Base-by-base conservation (phyloP, 1,284 basidiomycete species). In the Calocybe gambosa region DNA sequence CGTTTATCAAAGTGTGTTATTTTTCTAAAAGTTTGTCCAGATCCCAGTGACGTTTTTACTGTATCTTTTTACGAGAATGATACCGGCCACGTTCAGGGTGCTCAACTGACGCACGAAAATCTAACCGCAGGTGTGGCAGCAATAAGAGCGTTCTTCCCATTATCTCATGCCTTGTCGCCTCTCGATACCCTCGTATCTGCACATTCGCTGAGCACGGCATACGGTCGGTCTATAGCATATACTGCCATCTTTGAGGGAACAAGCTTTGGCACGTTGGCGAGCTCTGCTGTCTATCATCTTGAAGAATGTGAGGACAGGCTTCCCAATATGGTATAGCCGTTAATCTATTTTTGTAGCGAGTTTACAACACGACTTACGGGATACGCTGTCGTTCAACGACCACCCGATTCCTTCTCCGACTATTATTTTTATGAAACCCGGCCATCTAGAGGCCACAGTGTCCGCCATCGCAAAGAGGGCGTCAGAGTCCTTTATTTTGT, bases 91-190 rank as follows among this genome's bases (percentile, higher is more conserved):
- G 56, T 83, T 6, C 75, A 75, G 50, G 82, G 75, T 23, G 75
- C 75, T 5, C 80, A 34, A 47, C 65, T 90, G 35, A 86, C 85
- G 0, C 87, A 90, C 57, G 77, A 85, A 56, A 89, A 88, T 52
- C 60, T 89, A 46, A 89, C 85, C 1, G 84, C 88, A 9, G 88
- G 84, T 37, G 81, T 89, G n/a, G 76, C 84, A 1, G 83, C 84
- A 2, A 70, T 75, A 16, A 79, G 82, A 38, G 72, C 76, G 4
- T 62, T 89, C 20, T 73, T 90, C 42, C 85, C 88, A 1, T 62
- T 77, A 12, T 75, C 80, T 13, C 75, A 74, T 44, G 70, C 74
- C 0, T 57, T 89, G 10, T 80, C 84, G 5, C 66, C 78, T 2
- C 61, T 85, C 39, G 88, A 90, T 60, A 87, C 84, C 1, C 65